Percentiles rank a stretch among this genome's conserved stretches.
phyloP scores from a whole-genome alignment of 805 yeast genomes.

The Torulaspora microellipsoides region DNA sequence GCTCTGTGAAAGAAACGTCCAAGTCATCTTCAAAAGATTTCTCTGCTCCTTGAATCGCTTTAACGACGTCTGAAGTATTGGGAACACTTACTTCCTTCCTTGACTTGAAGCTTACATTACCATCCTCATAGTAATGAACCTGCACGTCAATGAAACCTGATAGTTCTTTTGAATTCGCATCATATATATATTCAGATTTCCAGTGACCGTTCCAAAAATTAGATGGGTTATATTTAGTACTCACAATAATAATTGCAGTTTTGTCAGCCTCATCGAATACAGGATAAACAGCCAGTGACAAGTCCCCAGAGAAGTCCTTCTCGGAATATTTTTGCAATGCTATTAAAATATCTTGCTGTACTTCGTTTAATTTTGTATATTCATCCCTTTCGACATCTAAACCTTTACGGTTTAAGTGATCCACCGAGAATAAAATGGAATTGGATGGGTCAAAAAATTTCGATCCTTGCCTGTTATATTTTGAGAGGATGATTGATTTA shows the following conservation, averaged over 20 bases:
- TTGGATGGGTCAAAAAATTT: slow-evolving; percentile 53
- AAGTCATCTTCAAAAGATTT: slow-evolving; percentile 53
- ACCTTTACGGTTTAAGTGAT: slow-evolving; percentile 45
- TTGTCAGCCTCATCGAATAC: slow-evolving; percentile 22
- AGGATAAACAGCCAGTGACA: slow-evolving; percentile 42
- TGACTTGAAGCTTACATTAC: slow-evolving; percentile 77
- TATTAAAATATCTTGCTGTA: slow-evolving; percentile 15
- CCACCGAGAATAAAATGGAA: slow-evolving; percentile 52
- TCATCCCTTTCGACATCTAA: slow-evolving; percentile 48
- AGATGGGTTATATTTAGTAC: slow-evolving; percentile 63
- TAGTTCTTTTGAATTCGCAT: slow-evolving; percentile 33
- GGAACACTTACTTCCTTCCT: slow-evolving; percentile 32
- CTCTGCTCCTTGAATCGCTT: slow-evolving; percentile 54
- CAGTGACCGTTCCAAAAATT: slow-evolving; percentile 91
- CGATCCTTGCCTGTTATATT: slow-evolving; percentile 45
- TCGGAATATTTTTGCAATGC: slow-evolving; percentile 45
- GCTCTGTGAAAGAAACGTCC: slow-evolving; percentile 56
- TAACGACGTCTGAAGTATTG: slow-evolving; percentile 31
- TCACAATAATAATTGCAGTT: slow-evolving; percentile 53
- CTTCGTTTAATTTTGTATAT: slow-evolving; percentile 17
- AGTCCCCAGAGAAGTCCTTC: slow-evolving; percentile 63
- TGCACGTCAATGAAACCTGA: slow-evolving; percentile 59
- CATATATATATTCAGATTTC: slow-evolving; percentile 59
- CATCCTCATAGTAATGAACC: slow-evolving; percentile 93
- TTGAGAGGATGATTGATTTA: slow-evolving; percentile 42